A percentile compares a stretch with the other conserved stretches of the same genome.
phyloP scores from a whole-genome alignment of 345 rosid genomes.

The Eucalyptus viminalis region DNA sequence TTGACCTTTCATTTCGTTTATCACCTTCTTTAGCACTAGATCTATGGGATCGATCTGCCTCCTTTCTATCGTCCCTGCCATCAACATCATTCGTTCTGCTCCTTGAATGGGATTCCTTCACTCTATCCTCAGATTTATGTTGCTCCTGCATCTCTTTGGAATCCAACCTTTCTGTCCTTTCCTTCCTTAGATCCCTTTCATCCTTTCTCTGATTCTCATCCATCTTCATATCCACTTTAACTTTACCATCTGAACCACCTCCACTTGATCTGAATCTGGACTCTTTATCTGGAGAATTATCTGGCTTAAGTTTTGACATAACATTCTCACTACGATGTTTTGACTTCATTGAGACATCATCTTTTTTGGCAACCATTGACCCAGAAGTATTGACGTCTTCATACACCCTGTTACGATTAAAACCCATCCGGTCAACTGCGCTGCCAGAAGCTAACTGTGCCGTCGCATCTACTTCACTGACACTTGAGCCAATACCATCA shows the following conservation, averaged over 20 bases:
- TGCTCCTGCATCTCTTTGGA: constrained; percentile 41
- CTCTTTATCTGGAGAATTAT: constrained; percentile 23
- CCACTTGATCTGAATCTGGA: constrained; percentile 13
- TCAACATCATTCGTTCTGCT: constrained; percentile 26
- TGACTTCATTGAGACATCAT: constrained; percentile 1
- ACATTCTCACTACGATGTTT: constrained; percentile 5
- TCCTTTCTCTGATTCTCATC: constrained; percentile 22
- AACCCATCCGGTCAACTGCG: not conserved
- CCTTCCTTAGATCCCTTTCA: constrained; percentile 33
- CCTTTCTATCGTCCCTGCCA: constrained; percentile 40
- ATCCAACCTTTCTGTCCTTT: constrained; percentile 32
- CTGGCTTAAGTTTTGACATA: constrained; percentile 4
- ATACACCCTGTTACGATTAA: constrained; percentile 3
- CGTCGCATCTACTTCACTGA: not conserved
- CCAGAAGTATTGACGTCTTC: constrained; percentile 7
- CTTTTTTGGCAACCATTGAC: constrained; percentile 3
- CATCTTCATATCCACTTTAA: constrained; percentile 10
- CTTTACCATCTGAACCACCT: constrained; percentile 14
- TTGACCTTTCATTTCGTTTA: constrained; percentile 29
- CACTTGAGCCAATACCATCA: not conserved
- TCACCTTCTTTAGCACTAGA: constrained; percentile 36
- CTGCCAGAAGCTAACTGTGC: not conserved
- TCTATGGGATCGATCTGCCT: constrained; percentile 35
- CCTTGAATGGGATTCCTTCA: constrained; percentile 38
- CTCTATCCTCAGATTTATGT: constrained; percentile 28